These are phyloP conservation scores for Alternaria rosae DNA, from an alignment of 2,329 filamentous ascomycete species.

Conservation along the genomic window DNA sequence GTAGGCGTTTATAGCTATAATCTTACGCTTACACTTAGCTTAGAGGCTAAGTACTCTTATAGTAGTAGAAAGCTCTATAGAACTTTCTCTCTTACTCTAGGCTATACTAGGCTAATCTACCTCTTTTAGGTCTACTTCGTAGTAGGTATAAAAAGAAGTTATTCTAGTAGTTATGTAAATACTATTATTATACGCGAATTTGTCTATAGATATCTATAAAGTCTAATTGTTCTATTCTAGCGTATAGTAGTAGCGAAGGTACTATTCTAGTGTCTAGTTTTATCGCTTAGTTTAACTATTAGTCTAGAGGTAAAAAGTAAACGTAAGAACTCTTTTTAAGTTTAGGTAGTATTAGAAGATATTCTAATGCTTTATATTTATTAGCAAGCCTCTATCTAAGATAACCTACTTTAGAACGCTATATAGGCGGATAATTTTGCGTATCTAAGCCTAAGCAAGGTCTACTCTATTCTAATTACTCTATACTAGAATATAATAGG, in stretches of 20 bases:
- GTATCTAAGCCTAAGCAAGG: neutral
- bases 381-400: neutral
- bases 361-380: neutral
- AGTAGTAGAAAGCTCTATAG: neutral
- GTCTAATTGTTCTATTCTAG: neutral
- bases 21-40: neutral
- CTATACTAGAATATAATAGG: neutral
- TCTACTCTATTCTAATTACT: neutral
- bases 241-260: neutral
- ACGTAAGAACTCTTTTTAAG: neutral
- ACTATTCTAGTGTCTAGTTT: neutral
- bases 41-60: neutral
- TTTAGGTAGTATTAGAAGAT: neutral
- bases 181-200: neutral
- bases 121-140: neutral
- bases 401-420: neutral
- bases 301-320: neutral
- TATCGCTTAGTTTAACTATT: neutral
- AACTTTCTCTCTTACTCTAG: neutral
- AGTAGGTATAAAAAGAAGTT: neutral
- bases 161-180: neutral
- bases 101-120: neutral
- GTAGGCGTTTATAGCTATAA: neutral
- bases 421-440: neutral
- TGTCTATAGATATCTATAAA: neutral